These are phyloP conservation scores for Cladosporium sp. DNA, from an alignment of 2,329 filamentous ascomycete genomes.

Conservation along the genomic window DNA sequence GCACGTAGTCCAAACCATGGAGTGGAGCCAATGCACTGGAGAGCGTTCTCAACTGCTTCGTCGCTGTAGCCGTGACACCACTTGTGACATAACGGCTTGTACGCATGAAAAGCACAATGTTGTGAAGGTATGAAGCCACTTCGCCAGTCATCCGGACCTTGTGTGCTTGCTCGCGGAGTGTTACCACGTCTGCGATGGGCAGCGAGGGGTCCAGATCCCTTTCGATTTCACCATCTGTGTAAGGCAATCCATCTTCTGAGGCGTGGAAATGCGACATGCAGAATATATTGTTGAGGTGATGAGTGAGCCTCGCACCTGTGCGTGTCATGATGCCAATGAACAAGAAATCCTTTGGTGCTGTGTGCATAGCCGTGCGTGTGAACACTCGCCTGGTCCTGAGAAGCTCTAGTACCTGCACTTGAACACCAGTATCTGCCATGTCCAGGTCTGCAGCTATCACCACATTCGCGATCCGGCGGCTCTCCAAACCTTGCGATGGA, in stretches of 20 bases:
- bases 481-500: slow-evolving; percentile 40
- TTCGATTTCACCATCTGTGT: slow-evolving; percentile 26
- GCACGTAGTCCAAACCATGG: slow-evolving; percentile 76
- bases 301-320: slow-evolving; percentile 37
- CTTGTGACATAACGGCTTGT: slow-evolving; percentile 81
- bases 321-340: slow-evolving; percentile 67
- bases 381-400: slow-evolving; percentile 77
- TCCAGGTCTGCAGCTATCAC: slow-evolving; percentile 81
- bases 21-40: slow-evolving; percentile 71
- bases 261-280: slow-evolving; percentile 83
- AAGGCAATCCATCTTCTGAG: slow-evolving; percentile 21
- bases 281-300: slow-evolving; percentile 72
- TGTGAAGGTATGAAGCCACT: slow-evolving; percentile 79
- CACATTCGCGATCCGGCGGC: slow-evolving; percentile 71
- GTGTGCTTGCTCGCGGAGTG: slow-evolving; percentile 59
- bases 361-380: slow-evolving; percentile 71
- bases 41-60: slow-evolving; percentile 65
- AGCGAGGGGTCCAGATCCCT: slow-evolving; percentile 26
- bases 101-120: slow-evolving; percentile 82
- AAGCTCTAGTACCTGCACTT: slow-evolving; percentile 77
- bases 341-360: slow-evolving; percentile 74
- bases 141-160: slow-evolving; percentile 70
- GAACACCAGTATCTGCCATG: slow-evolving; percentile 69
- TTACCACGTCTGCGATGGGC: slow-evolving; percentile 51
- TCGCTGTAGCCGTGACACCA: slow-evolving; percentile 76